phyloP scores from a whole-genome alignment of 75 land plant species.

The Pinus tabuliformis region DNA sequence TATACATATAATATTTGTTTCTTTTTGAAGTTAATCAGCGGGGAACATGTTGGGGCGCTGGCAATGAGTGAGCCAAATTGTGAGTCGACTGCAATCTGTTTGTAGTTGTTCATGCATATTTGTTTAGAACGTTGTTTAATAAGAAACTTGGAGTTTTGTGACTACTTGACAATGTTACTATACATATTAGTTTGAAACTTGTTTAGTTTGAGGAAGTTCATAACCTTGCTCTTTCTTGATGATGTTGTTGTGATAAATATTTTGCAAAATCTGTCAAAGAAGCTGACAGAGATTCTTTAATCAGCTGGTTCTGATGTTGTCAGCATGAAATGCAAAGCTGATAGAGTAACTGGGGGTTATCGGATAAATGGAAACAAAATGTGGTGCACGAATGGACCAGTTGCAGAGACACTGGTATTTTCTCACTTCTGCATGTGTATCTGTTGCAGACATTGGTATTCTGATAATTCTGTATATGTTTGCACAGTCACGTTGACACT shows the following conservation, averaged over 20 bases:
- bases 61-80: constrained; percentile 99
- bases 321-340: constrained; percentile 99
- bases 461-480: not conserved
- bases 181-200: not conserved
- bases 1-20: not conserved
- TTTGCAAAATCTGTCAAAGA: constrained; percentile 1
- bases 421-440: not conserved
- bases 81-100: constrained; percentile 26
- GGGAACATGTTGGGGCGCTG: constrained; percentile 98
- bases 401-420: constrained; percentile 89
- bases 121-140: not conserved
- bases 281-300: constrained; percentile 4
- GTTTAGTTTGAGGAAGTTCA: not conserved
- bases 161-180: too few relatives aligned
- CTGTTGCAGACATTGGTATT: not conserved
- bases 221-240: not conserved
- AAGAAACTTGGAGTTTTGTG: not conserved
- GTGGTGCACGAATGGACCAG: constrained; percentile 99
- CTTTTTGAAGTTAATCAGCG: constrained; percentile 79
- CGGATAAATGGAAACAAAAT: constrained; percentile 94
- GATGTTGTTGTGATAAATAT: not conserved
- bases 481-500: not conserved
- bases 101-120: not conserved
- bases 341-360: constrained; percentile 85
- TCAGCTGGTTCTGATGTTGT: constrained; percentile 99